A percentile compares a stretch with the other conserved stretches of the same genome.
These are phyloP conservation scores for Vaucheria bursata DNA, from an alignment of 352 stramenopile genomes.

Conservation along the genomic window DNA sequence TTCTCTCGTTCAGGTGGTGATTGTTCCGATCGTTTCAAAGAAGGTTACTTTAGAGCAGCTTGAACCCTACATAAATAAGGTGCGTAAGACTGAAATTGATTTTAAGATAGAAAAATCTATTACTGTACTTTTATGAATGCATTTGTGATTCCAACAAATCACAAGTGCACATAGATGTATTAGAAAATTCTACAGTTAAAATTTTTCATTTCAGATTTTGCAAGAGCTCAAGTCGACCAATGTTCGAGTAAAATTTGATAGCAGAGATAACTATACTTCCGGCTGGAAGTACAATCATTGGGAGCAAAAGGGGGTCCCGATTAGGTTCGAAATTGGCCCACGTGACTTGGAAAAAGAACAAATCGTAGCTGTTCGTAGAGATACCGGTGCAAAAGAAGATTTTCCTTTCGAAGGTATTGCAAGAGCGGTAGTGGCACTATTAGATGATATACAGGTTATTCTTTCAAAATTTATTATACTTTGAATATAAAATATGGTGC, in stretches of 20 bases:
- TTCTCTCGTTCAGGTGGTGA: constrained; percentile 30
- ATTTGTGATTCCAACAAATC: neutral
- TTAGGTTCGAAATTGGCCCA: constrained; percentile 94
- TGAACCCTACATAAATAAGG: constrained; percentile 69
- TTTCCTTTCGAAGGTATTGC: neutral
- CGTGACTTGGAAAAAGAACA: constrained; percentile 88
- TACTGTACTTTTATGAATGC: neutral
- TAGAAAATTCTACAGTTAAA: neutral
- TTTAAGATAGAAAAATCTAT: neutral
- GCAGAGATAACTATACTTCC: constrained; percentile 75
- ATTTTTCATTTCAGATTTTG: constrained; percentile 37
- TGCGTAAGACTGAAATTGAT: neutral
- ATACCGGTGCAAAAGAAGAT: constrained; percentile 57
- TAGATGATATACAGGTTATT: constrained; percentile 45
- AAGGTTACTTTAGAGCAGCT: constrained; percentile 76
- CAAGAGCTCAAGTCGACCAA: constrained; percentile 58
- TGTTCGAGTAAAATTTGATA: constrained; percentile 88
- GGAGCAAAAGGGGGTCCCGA: constrained; percentile 98
- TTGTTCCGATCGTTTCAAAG: constrained; percentile 74
- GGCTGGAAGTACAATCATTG: constrained; percentile 89
- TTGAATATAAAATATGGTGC: neutral
- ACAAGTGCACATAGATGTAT: neutral
- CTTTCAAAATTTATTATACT: neutral
- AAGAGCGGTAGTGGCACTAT: constrained; percentile 22
- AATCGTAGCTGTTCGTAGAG: constrained; percentile 81